These are phyloP conservation scores for Aspergillus versicolor DNA, from an alignment of 2,329 filamentous ascomycete species.

Conservation along the genomic window DNA sequence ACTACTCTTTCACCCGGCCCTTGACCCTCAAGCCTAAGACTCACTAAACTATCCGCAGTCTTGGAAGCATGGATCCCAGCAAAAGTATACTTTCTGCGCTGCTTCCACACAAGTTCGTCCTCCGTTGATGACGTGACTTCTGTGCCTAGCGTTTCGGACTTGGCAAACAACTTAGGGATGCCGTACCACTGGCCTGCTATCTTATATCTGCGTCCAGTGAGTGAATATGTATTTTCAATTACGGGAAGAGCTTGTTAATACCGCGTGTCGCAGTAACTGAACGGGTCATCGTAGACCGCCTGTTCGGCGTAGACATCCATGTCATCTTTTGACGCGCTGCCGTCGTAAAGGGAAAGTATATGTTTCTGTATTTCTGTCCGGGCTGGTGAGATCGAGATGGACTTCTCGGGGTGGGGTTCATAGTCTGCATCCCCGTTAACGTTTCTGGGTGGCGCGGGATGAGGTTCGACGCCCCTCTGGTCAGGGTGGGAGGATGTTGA, in stretches of 20 bases:
- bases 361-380: constrained; percentile 4
- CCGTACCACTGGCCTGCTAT: constrained; percentile 16
- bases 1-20: constrained; percentile 11
- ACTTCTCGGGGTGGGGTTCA: constrained; percentile 4
- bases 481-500: constrained; percentile 7
- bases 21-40: constrained; percentile 4
- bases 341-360: constrained; percentile 9
- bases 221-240: no score
- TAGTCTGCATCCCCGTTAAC: constrained; percentile 1
- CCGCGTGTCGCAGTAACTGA: constrained; percentile 17
- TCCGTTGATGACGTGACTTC: constrained; percentile 2
- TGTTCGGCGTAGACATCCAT: constrained; percentile 13
- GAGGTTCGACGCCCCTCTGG: constrained; percentile 8
- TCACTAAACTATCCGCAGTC: constrained; percentile 12
- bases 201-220: constrained; percentile 1
- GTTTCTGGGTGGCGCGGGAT: constrained; percentile 7
- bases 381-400: constrained; percentile 6
- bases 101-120: constrained; percentile 12
- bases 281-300: constrained; percentile 14
- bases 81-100: constrained; percentile 10
- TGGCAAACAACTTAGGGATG: constrained; percentile 11
- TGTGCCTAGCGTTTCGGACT: constrained; percentile 12
- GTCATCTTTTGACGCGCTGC: constrained; percentile 10
- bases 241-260: not conserved
- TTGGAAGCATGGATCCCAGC: constrained; percentile 5